Evolutionary conservation across 352 stramenopile species (phyloP).

Genomic region (Phytophthora pseudosyringae): DNA sequence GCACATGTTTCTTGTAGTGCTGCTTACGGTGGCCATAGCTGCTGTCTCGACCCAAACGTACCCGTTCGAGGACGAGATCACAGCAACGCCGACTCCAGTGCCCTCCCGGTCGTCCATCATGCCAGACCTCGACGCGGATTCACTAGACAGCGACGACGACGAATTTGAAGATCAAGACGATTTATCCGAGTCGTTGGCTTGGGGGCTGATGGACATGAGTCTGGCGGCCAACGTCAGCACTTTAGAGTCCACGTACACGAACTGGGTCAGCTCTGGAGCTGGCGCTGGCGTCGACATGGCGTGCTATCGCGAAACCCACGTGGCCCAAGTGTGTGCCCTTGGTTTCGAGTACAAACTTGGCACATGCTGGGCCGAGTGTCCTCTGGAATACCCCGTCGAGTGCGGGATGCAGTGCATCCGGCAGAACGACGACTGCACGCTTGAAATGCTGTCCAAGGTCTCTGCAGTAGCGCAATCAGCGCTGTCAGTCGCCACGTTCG

Average conservation of each 20-base stretch:
- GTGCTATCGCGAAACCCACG: slow-evolving; percentile 54
- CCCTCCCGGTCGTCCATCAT: neutral
- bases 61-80: neutral
- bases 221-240: slow-evolving; percentile 16
- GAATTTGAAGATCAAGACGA: too few species aligned
- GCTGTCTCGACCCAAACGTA: slow-evolving; percentile 1
- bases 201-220: slow-evolving; percentile 11
- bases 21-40: neutral
- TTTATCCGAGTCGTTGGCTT: neutral
- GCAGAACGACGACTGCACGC: slow-evolving; percentile 54
- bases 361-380: slow-evolving; percentile 68
- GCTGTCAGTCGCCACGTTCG: slow-evolving; percentile 48
- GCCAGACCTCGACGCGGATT: neutral
- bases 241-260: slow-evolving; percentile 20
- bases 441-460: slow-evolving; percentile 53
- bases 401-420: slow-evolving; percentile 1
- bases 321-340: slow-evolving; percentile 31
- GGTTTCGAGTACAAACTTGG: slow-evolving; percentile 57
- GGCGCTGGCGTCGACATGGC: slow-evolving; percentile 34
- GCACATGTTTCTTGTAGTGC: neutral
- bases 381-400: slow-evolving; percentile 62
- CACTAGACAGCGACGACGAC: neutral
- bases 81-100: neutral
- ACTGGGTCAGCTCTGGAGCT: slow-evolving; percentile 14
- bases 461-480: slow-evolving; percentile 46